These are phyloP conservation scores for Ilyonectria destructans DNA, from an alignment of 2,329 filamentous ascomycete genomes.

Conservation along the genomic window DNA sequence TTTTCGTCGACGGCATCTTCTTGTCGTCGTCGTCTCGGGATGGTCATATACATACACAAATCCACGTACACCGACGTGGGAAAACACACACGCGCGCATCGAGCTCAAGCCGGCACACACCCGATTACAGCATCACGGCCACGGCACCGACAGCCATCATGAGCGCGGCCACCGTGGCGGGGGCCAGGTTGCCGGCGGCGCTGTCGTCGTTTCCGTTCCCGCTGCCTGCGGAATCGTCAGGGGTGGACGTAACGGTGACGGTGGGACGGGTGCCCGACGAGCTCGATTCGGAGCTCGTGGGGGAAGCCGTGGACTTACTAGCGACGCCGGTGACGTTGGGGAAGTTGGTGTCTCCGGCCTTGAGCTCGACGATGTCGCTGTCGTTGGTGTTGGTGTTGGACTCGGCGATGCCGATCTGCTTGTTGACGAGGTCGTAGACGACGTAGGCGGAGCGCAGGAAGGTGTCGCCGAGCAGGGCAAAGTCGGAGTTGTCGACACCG, in stretches of 20 bases:
- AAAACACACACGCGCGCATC: not conserved
- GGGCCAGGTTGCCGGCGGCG: conserved; percentile 38
- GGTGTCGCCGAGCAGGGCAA: conserved; percentile 71
- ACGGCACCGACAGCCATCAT: conserved; percentile 41
- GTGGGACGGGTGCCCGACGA: conserved; percentile 28
- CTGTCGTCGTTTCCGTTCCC: conserved; percentile 36
- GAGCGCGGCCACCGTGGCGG: conserved; percentile 37
- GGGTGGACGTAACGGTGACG: conserved; percentile 29
- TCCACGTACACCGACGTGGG: conserved; percentile 3
- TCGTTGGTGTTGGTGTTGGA: conserved; percentile 65
- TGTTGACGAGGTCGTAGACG: conserved; percentile 68
- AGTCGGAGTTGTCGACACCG: conserved; percentile 47
- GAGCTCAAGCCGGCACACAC: not conserved
- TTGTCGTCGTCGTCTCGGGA: not conserved
- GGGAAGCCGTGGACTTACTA: conserved; percentile 46
- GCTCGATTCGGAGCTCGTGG: not conserved
- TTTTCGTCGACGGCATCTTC: not conserved
- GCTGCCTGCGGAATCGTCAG: conserved; percentile 42
- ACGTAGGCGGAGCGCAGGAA: conserved; percentile 73
- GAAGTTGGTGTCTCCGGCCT: conserved; percentile 55
- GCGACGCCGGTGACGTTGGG: conserved; percentile 63
- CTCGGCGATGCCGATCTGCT: conserved; percentile 68
- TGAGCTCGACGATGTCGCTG: conserved; percentile 64
- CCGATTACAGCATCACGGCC: conserved; percentile 31
- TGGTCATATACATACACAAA: conserved; percentile 6